Evolutionary conservation across 805 yeast genomes (phyloP).

Genomic region (Metschnikowia bowlesiae): DNA sequence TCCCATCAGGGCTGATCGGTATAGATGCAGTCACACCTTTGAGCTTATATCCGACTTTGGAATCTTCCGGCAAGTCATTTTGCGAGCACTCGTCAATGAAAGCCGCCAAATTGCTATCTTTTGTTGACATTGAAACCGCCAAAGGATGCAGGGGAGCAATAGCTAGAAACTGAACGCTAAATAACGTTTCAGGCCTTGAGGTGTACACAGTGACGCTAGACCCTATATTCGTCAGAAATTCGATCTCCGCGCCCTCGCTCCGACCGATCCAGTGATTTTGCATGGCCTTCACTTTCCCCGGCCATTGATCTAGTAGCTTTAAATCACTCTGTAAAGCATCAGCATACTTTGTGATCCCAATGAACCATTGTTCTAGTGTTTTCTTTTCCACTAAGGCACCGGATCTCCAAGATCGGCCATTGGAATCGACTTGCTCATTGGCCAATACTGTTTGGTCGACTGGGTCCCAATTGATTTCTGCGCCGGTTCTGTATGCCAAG

Average conservation of each 20-base stretch:
- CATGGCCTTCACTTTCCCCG: constrained; percentile 82
- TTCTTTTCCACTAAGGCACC: constrained; percentile 91
- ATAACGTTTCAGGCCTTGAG: constrained; percentile 85
- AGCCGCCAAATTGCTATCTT: constrained; percentile 36
- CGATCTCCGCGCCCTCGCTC: constrained; percentile 72
- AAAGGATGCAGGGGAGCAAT: constrained; percentile 69
- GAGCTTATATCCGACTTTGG: constrained; percentile 55
- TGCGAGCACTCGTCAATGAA: constrained; percentile 51
- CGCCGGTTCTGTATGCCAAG: constrained; percentile 77
- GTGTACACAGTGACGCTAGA: constrained; percentile 59
- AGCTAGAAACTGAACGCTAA: constrained; percentile 79
- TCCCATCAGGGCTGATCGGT: constrained; percentile 50
- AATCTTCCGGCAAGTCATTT: constrained; percentile 28
- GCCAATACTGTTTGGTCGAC: constrained; percentile 92
- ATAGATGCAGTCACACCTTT: constrained; percentile 41
- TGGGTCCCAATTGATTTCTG: constrained; percentile 98
- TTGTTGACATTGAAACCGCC: constrained; percentile 34
- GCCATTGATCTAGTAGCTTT: constrained; percentile 67
- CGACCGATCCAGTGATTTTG: constrained; percentile 93
- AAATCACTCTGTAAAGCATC: constrained; percentile 63
- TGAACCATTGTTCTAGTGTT: constrained; percentile 85
- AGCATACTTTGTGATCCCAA: constrained; percentile 84
- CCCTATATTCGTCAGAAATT: constrained; percentile 36
- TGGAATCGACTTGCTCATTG: constrained; percentile 87
- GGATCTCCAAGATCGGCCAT: constrained; percentile 94